Evolutionary conservation across 2,329 filamentous ascomycete genomes (phyloP), one percentile per base, ranked within the genome.

Genomic region (Aureobasidium mangrovei): DNA sequence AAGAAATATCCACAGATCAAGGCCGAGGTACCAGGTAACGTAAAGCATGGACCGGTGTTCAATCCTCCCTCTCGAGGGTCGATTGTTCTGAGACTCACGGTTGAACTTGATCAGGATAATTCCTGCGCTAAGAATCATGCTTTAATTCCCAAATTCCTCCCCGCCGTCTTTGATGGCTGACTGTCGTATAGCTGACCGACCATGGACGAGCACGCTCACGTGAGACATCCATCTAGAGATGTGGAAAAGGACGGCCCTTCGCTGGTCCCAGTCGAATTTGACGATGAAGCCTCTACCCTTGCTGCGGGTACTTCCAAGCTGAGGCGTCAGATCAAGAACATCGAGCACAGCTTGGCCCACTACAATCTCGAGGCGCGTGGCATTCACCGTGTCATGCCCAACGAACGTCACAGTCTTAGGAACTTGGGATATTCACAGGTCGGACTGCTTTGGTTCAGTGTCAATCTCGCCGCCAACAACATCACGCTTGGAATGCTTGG

Each of bases 401-500:
- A 77, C 51, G 78, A 83, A 61, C 76, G 80, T 18, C 76, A 80
- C 59, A 72, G 74, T 45, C 63, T 78, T 48, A 70, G 70, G 29
- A 57, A 55, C 33, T 10, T 53, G 24, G 56, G 56, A 31, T 59
- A 59, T 33, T 38, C 57, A 18, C 79, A 83, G 63, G 74, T 79
- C 26, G 75, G 74, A 18, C 65, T 81, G 44, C 67, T 84, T 46
- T 84, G 81, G 81, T 75, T 82, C 57, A 80, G 77, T 7, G 76
- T 83, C 64, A 84, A 84, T 61, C 69, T 83, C 7, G 78, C 79
- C 2, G 77, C 81, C 28, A 82, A 83, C 66, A 83, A 84, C 59
- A 76, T 84, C 42, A 82, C 80, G 0, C 70, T 84, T n/a, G 81
- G 79, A 0, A 81, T 83, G 74, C 72, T 84, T 18, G 81, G 81